Percentiles rank a stretch among this genome's conserved stretches.
phyloP scores from a whole-genome alignment of 78 protist species.

The Paratrimastix pyriformis region DNA sequence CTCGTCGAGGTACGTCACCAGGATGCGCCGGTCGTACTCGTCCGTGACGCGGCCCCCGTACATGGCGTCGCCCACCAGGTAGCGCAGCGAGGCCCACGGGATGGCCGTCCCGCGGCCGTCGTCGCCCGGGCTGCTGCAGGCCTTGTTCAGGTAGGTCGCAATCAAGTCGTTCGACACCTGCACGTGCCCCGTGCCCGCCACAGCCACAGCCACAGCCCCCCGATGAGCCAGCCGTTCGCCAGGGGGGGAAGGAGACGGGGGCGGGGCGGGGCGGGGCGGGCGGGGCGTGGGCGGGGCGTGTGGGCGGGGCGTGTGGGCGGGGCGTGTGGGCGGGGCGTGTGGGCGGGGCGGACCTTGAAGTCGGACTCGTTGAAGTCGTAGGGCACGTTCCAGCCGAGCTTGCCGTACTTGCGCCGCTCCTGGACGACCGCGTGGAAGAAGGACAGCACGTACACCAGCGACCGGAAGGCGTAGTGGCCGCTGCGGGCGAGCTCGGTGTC shows the following conservation, averaged over 20 bases:
- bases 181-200: neutral
- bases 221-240: too few relatives aligned
- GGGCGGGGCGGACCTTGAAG: too few relatives aligned
- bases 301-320: too few relatives aligned
- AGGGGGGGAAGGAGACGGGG: too few relatives aligned
- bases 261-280: too few relatives aligned
- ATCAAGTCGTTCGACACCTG: conserved; percentile 42
- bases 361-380: conserved; percentile 90
- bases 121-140: conserved; percentile 11
- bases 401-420: conserved; percentile 87
- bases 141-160: conserved; percentile 59
- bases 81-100: conserved; percentile 79
- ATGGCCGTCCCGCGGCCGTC: conserved; percentile 9
- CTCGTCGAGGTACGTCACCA: conserved; percentile 79
- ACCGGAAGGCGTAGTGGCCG: conserved; percentile 61
- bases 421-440: conserved; percentile 91
- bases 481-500: conserved; percentile 49
- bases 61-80: conserved; percentile 86
- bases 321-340: too few relatives aligned
- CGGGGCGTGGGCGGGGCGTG: too few relatives aligned
- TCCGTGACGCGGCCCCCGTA: conserved; percentile 90
- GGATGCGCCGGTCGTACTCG: conserved; percentile 70
- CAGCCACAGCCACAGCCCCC: neutral
- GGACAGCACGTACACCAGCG: conserved; percentile 71
- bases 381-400: conserved; percentile 79